Percentiles rank a stretch among this genome's conserved stretches.
Evolutionary conservation across 768 basidiomycete genomes (phyloP).

Genomic region (Leccinum boreale): DNA sequence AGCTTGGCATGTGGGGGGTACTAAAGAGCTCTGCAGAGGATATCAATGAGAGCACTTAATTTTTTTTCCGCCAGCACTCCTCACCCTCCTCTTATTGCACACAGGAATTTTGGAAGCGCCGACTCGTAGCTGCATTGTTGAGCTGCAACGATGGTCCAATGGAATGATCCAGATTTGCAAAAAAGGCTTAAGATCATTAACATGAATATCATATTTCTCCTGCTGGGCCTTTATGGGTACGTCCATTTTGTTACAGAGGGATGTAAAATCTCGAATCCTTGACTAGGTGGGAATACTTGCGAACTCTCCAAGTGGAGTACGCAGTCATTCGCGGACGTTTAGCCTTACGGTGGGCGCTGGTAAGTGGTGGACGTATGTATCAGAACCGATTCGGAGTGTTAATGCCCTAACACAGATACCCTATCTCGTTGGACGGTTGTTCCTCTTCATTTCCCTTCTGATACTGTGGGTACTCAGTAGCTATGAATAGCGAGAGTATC

Average conservation of each 20-base stretch:
- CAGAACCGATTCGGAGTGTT: not conserved
- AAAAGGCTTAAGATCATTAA: not conserved
- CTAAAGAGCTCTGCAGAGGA: not conserved
- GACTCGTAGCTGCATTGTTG: not conserved
- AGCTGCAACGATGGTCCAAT: slow-evolving; percentile 19
- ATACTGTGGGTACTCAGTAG: slow-evolving; percentile 9
- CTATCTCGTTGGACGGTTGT: slow-evolving; percentile 22
- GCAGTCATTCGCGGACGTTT: slow-evolving; percentile 22
- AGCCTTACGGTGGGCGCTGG: slow-evolving; percentile 27
- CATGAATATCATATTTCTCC: slow-evolving; percentile 14
- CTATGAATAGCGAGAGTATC: not conserved
- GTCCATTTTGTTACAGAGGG: not conserved
- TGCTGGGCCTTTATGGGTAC: slow-evolving; percentile 27
- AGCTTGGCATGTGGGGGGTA: not conserved
- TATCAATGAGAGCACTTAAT: not conserved
- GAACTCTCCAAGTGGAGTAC: slow-evolving; percentile 18
- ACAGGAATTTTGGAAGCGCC: not conserved
- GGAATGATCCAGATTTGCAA: slow-evolving; percentile 11
- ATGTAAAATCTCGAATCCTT: not conserved
- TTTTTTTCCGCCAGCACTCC: not conserved
- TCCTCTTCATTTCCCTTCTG: slow-evolving; percentile 14
- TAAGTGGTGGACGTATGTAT: slow-evolving; percentile 6
- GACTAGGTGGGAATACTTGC: slow-evolving; percentile 27
- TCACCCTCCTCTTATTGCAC: not conserved
- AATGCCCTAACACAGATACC: slow-evolving; percentile 14